Base-by-base conservation (phyloP, 202 grass and related monocot genomes). In the Dendrocalamus latiflorus region DNA sequence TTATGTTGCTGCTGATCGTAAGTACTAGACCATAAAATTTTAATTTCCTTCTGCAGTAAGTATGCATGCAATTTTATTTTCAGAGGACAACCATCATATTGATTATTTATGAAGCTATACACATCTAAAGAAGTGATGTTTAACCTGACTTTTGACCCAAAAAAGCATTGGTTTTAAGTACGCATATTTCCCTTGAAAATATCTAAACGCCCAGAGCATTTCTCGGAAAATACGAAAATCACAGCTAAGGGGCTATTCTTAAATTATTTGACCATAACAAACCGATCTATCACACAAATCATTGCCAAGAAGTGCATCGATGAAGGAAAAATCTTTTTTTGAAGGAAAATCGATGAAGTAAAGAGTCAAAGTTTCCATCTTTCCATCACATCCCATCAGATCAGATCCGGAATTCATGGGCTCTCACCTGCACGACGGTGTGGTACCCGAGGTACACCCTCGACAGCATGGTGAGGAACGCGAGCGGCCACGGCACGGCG, bases 391-490 rank as follows among this genome's bases (percentile, higher is more conserved):
- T 72, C 22, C 20, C 47, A 50, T 56, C 60, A 88, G 47, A 85
- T 81, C 78, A 45, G 78, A 85, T 84, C 64, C 28, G 11, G 30
- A 72, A 82, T 78, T 28, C 39, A 63, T 2, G 79, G 74, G 13
- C 14, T 38, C 74, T 87, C 50, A 98, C 95, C 95, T 95, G 92
- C 68, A 85, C 76, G 68, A 98, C 85, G 48, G 90, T 91, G 80
- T 98, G 95, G 73, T 98, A 98, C 4, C 95, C 95, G 51, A 98
- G 92, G 73, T 98, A 95, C 73, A 98, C 95, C 84, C 95, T 89
- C 38, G 95, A 98, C 21, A 93, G 86, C 90, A 98, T 93, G 71
- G 95, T 98, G 55, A 98, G 85, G 82, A 98, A 87, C 13, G 95
- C 95, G 16, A 88, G 53, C 24, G 90, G 90, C 95, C 95, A 98